Base-by-base conservation (phyloP, 1,139 yeast species). In the Kluyveromyces marxianus region DNA sequence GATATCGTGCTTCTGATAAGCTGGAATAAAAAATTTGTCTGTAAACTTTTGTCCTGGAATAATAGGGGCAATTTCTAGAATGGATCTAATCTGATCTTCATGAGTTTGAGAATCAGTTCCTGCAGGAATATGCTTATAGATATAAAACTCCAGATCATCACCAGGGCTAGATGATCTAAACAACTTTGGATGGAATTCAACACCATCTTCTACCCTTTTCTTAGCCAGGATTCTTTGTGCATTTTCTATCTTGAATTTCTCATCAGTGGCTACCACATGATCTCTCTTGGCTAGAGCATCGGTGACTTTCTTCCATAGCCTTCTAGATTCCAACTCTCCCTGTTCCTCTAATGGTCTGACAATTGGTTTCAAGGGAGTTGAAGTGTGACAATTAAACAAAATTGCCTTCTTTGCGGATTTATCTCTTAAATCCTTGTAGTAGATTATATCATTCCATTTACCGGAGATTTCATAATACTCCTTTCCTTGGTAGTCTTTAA, bases 401-500 rank as follows among this genome's bases (percentile, higher is more conserved):
- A 63, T 54, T 53, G 76, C 78, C 46, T 69, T 60, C 28, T 62
- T 57, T 28, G 69, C 59, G 14, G 75, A 75, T 1, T 79, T 74
- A 39, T 69, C 66, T 37, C 54, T 56, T 38, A 71, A 51, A 54
- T 82, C 72, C 57, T 78, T 82, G 48, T 89, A 77, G 48, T 82
- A 77, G 78, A 92, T 83, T 2, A 81, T 71, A 49, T 83, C 96
- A 66, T 89, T 89, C 98, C 98, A 92, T 66, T 92, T 92, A 21
- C 98, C 98, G 4, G 83, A 59, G 35, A 92, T 73, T 52, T 79
- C 83, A 60, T 71, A 89, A 39, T 83, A 67, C 1, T 69, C 70
- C 55, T 84, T 79, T 7, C 77, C 77, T 4, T 71, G 68, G 4
- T 71, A 55, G 44, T 77, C 74, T 59, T 75, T 81, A 41, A 92